Evolutionary conservation across 2,329 filamentous ascomycete species (phyloP).

Genomic region (Apiospora aurea): DNA sequence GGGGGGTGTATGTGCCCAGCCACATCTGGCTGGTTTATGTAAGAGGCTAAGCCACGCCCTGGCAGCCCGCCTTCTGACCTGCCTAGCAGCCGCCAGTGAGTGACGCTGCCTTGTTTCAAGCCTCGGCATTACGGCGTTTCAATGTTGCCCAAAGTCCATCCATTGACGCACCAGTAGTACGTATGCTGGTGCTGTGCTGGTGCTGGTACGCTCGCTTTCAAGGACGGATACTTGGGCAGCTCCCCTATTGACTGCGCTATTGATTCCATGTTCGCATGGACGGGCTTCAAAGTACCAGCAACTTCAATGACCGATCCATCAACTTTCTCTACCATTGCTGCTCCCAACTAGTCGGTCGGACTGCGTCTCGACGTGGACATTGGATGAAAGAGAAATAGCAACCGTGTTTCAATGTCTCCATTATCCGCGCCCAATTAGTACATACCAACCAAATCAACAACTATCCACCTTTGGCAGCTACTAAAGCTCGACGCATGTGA

Average conservation of each 20-base stretch:
- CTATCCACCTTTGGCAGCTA: constrained; percentile 12
- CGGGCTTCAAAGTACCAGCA: background rate
- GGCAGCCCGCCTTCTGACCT: too few relatives aligned
- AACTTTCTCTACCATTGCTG: background rate
- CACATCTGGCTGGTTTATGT: background rate
- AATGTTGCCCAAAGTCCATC: constrained; percentile 4
- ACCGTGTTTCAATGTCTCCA: constrained; percentile 21
- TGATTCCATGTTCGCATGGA: background rate
- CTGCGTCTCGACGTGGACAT: constrained; percentile 10
- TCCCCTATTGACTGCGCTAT: constrained; percentile 8
- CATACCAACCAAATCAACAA: constrained; percentile 20
- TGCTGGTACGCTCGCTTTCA: background rate
- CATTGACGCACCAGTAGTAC: too few relatives aligned
- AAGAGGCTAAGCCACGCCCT: background rate
- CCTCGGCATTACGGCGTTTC: constrained; percentile 6
- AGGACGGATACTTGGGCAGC: background rate
- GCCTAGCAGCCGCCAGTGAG: too few relatives aligned
- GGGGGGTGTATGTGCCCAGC: background rate
- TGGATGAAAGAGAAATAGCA: constrained; percentile 8
- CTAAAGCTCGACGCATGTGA: constrained; percentile 16
- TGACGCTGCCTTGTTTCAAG: background rate
- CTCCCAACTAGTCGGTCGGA: background rate
- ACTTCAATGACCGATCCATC: background rate
- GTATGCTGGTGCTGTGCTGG: too few relatives aligned
- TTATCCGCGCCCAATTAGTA: constrained; percentile 15